Evolutionary conservation across 768 basidiomycete genomes (phyloP).

Genomic region (Cystoderma amianthinum): DNA sequence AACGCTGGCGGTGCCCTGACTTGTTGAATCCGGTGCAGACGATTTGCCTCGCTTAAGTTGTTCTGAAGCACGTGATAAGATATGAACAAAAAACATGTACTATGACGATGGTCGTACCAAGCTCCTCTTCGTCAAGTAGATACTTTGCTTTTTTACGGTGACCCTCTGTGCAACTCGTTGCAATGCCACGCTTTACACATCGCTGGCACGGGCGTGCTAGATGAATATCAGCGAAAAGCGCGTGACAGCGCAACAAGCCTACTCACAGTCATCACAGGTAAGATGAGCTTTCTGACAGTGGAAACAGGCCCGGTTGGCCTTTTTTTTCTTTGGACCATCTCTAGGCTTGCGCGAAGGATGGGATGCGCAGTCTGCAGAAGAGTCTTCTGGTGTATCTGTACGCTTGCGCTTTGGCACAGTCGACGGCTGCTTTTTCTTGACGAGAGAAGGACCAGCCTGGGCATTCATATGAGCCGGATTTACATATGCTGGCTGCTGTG

Average conservation of each 20-base stretch:
- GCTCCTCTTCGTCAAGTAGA: constrained; percentile 88
- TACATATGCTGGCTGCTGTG: constrained; percentile 24
- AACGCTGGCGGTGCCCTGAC: constrained; percentile 17
- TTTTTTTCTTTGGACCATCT: constrained; percentile 89
- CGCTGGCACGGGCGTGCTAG: constrained; percentile 93
- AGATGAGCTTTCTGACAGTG: constrained; percentile 97
- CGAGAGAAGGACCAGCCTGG: constrained; percentile 36
- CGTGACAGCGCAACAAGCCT: constrained; percentile 11
- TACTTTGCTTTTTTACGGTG: constrained; percentile 98
- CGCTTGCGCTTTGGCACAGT: constrained; percentile 51
- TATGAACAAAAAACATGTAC: constrained; percentile 15
- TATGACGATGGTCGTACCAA: constrained; percentile 40
- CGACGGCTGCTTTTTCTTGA: constrained; percentile 29
- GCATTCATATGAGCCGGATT: constrained; percentile 37
- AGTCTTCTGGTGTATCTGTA: constrained; percentile 51
- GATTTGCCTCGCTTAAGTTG: constrained; percentile 42
- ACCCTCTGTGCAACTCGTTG: constrained; percentile 85
- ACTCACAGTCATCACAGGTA: constrained; percentile 96
- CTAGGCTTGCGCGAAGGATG: constrained; percentile 44
- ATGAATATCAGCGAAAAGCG: constrained; percentile 8
- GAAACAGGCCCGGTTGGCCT: constrained; percentile 88
- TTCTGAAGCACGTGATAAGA: constrained; percentile 38
- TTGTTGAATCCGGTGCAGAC: constrained; percentile 19
- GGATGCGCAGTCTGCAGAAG: constrained; percentile 38
- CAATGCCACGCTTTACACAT: constrained; percentile 91